Base-by-base conservation (phyloP, 2,329 filamentous ascomycete genomes). In the Macroventuria anomochaeta region DNA sequence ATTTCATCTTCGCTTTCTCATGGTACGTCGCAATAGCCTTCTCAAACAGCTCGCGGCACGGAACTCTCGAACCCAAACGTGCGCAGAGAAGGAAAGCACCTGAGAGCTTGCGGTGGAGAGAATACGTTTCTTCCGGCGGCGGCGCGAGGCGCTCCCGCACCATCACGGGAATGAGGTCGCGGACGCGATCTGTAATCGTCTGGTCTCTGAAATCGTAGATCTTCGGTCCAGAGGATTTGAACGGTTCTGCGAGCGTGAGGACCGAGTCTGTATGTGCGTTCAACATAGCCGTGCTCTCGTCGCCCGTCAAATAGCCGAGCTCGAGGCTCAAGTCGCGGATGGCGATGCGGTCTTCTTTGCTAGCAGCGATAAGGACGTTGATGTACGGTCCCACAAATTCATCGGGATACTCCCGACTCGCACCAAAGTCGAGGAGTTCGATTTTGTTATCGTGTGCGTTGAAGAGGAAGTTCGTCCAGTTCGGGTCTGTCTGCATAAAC, bases 401-500 rank as follows among this genome's bases (percentile, higher is more conserved):
- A 32, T 85, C 82, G 0, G 93, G 91, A 71, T 88, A 99, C 62
- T 92, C 93, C 65, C 95, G 84, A 17, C 89, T 92, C 29, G 95
- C 95, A 54, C 95, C 95, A 75, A 99, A 99, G 76, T 99, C 96
- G 46, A 99, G 86, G 1, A 99, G 84, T 75, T 96, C 93, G 12
- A 99, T 87, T 69, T 86, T 89, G 65, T 86, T 79, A 3, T 82
- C 85, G 17, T 79, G 65, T 1, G 86, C 79, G 66, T 97, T 95
- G 81, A 91, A 99, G 17, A 97, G 82, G 75, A 99, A 99, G 76
- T 99, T 99, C 28, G 93, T 97, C 95, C 95, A 99, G 80, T 99
- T 99, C 33, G 95, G 95, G 71, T 99, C 95, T 5, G 95, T 99
- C 78, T 99, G 95, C 95, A 99, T 99, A 79, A 96, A 97, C 56